A percentile compares a stretch with the other conserved stretches of the same genome.
phyloP scores from a whole-genome alignment of 352 stramenopile species.

The Phytopythium kandeliae region DNA sequence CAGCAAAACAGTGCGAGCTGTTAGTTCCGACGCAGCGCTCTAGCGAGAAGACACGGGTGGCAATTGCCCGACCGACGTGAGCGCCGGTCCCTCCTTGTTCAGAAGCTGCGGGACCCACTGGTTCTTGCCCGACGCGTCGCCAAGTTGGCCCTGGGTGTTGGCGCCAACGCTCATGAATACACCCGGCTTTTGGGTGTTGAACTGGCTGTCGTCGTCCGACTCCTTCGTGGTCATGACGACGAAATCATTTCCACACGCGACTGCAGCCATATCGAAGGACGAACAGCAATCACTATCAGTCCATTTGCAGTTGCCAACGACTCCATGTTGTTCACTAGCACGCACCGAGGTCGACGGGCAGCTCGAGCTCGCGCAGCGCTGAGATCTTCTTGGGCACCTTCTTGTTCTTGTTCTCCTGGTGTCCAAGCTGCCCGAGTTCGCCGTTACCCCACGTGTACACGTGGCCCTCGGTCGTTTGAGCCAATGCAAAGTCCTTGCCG shows the following conservation, averaged over 20 bases:
- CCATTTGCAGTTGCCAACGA: too few species aligned
- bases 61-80: slow-evolving; percentile 36
- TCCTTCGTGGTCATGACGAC: slow-evolving; percentile 66
- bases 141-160: slow-evolving; percentile 65
- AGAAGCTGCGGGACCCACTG: slow-evolving; percentile 77
- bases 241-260: slow-evolving; percentile 58
- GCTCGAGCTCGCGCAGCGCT: slow-evolving; percentile 68
- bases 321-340: too few species aligned
- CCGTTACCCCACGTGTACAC: slow-evolving; percentile 80
- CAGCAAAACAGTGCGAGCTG: slow-evolving; percentile 1
- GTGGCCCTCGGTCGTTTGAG: slow-evolving; percentile 54
- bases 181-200: slow-evolving; percentile 67
- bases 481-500: slow-evolving; percentile 54
- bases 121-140: slow-evolving; percentile 64
- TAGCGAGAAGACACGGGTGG: too few species aligned
- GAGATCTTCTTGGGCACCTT: slow-evolving; percentile 85
- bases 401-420: slow-evolving; percentile 86
- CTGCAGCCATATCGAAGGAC: slow-evolving; percentile 10
- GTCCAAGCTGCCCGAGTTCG: slow-evolving; percentile 66
- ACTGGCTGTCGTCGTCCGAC: slow-evolving; percentile 60
- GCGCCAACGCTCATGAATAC: slow-evolving; percentile 81
- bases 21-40: not conserved
- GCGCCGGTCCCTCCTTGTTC: slow-evolving; percentile 57
- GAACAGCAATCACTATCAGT: not conserved
- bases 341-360: slow-evolving; percentile 59